Percentiles rank a stretch among this genome's conserved stretches.
These are phyloP conservation scores for Artemisia argyi DNA, from an alignment of 129 eudicot species.

Conservation along the genomic window DNA sequence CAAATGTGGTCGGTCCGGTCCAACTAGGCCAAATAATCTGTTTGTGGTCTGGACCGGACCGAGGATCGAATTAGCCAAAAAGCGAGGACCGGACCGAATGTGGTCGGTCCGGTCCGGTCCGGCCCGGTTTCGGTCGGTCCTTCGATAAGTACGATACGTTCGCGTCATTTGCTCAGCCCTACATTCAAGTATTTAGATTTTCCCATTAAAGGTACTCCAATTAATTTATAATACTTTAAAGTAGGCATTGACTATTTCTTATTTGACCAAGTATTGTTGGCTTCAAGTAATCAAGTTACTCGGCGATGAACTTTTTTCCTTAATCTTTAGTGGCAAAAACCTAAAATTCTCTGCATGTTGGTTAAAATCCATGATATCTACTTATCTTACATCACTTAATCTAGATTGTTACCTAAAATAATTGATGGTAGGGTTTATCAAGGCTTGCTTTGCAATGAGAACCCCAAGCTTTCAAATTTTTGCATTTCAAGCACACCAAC, in stretches of 20 bases:
- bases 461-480: conserved; percentile 7
- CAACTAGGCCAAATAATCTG: too few relatives aligned
- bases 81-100: too few relatives aligned
- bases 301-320: conserved; percentile 7
- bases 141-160: too few relatives aligned
- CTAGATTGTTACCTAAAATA: neutral
- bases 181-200: conserved; percentile 1
- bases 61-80: too few relatives aligned
- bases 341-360: conserved; percentile 19
- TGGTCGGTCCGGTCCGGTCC: too few relatives aligned
- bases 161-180: too few relatives aligned
- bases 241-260: conserved; percentile 21
- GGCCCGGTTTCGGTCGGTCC: too few relatives aligned
- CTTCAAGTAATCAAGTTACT: conserved; percentile 17
- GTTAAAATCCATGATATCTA: conserved; percentile 39
- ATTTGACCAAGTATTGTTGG: conserved; percentile 18
- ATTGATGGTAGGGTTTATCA: conserved; percentile 19
- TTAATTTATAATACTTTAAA: neutral
- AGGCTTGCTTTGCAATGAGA: conserved; percentile 22
- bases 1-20: too few relatives aligned
- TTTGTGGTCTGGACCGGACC: too few relatives aligned
- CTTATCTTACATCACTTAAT: conserved; percentile 21
- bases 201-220: too few relatives aligned
- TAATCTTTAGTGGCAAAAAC: conserved; percentile 15
- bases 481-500: conserved; percentile 13